Evolutionary conservation across 306 rosid species (phyloP), one percentile per base, ranked within the genome.

Genomic region (Cyclanthera cordifolia): DNA sequence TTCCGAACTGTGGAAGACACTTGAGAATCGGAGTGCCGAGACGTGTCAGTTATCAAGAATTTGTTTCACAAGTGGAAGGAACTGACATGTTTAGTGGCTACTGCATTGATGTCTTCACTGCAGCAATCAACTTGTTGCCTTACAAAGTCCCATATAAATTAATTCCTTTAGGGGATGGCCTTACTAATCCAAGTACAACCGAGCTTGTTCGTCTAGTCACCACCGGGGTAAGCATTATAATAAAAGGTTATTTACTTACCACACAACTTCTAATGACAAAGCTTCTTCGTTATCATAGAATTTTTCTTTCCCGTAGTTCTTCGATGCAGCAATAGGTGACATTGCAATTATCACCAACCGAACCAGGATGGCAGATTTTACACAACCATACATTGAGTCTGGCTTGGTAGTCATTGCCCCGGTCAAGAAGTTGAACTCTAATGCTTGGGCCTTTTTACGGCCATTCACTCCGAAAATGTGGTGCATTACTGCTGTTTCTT

Each of bases 351-450:
- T 84, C 53, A 94, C 97, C 10, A 67, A 81, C 59, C 79, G 99
- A 79, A 94, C 97, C 58, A 88, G 68, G 79, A 74, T 90, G 87
- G 99, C 73, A 24, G 99, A 94, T 81, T 94, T 94, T 79, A 88
- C 97, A 28, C 97, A 94, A 78, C 99, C 99, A 54, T 94, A 70
- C 60, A 66, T 90, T 9, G 99, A 90, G 81, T 90, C 99, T 55
- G 99, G 99, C 59, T 81, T 94, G 17, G 99, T 89, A 23, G 95
- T 94, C 16, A 91, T 94, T 28, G 97, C 91, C 5, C 90, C 90
- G 2, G 82, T 90, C 15, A 79, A 24, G 77, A 73, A 72, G 69
- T 43, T 53, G 59, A 83, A 82, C 53, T 82, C 99, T 8, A 81
- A 28, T 72, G 88, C 91, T 28, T 94, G 91, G 95, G 95, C 99